Conservation (phyloP, 192 early-diverging fungal genomes). For the Coemansia sp. region DNA sequence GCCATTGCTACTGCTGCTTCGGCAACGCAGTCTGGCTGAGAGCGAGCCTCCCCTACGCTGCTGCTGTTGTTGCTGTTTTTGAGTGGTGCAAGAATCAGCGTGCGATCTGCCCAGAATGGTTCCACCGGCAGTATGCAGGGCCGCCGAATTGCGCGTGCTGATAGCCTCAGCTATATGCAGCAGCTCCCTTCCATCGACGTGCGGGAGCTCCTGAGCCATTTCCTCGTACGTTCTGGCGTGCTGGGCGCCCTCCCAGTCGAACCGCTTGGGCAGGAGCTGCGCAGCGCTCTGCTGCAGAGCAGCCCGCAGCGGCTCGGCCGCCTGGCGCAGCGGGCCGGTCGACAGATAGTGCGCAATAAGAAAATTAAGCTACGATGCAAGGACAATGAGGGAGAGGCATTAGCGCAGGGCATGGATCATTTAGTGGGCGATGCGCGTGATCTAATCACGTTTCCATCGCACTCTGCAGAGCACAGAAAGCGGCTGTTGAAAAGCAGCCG, state of each 20-base stretch:
- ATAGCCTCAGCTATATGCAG: constrained; percentile 29
- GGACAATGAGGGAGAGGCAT: no score
- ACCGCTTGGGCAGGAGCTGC: constrained; percentile 59
- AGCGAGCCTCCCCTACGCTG: not conserved
- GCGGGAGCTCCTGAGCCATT: constrained; percentile 49
- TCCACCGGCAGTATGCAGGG: constrained; percentile 31
- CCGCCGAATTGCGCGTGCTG: constrained; percentile 13
- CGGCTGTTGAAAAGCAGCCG: no score
- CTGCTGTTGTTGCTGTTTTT: constrained; percentile 5
- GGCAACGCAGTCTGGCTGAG: not conserved
- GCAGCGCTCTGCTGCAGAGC: constrained; percentile 36
- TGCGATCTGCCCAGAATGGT: constrained; percentile 30
- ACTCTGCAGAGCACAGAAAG: no score
- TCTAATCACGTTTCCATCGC: no score
- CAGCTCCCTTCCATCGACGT: constrained; percentile 20
- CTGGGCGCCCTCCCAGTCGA: constrained; percentile 65
- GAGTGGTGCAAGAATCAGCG: constrained; percentile 17
- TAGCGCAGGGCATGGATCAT: no score
- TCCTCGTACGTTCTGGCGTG: constrained; percentile 55
- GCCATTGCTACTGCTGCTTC: not conserved
- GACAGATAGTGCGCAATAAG: constrained; percentile 69
- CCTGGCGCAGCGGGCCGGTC: constrained; percentile 53
- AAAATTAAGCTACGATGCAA: constrained; percentile 60
- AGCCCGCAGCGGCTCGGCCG: constrained; percentile 49
- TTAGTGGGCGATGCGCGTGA: no score